A percentile compares a stretch with the other conserved stretches of the same genome.
phyloP scores from a whole-genome alignment of 257 asterid species.

The Rhazya stricta region DNA sequence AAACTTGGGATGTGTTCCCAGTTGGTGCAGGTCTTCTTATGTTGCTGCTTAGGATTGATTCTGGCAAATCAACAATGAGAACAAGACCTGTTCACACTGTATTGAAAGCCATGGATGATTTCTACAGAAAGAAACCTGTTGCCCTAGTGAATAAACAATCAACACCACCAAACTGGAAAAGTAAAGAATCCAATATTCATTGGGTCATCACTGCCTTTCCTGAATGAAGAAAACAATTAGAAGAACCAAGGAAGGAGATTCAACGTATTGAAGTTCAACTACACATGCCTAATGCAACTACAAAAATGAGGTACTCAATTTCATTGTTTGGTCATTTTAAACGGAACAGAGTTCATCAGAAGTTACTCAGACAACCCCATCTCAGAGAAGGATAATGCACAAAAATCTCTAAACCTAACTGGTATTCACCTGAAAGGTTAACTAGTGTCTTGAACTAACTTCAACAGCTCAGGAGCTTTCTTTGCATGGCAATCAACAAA shows the following conservation, averaged over 20 bases:
- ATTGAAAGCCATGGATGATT: no score
- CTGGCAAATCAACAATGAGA: no score
- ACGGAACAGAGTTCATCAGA: not conserved
- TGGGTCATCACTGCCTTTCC: not conserved
- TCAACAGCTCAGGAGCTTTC: slow-evolving; percentile 16
- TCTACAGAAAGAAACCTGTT: not conserved
- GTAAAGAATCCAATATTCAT: not conserved
- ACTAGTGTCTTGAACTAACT: not conserved
- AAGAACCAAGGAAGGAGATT: not conserved
- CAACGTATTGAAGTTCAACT: not conserved
- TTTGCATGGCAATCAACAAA: slow-evolving; percentile 10
- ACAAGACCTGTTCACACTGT: no score
- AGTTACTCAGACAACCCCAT: not conserved
- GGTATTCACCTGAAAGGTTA: not conserved
- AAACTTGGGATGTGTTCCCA: no score
- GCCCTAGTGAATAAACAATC: not conserved
- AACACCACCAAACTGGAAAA: no score
- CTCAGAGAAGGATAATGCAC: not conserved
- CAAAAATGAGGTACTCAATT: not conserved
- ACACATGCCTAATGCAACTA: not conserved
- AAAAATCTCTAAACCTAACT: not conserved
- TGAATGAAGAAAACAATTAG: not conserved
- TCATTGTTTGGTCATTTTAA: not conserved
- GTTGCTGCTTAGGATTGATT: no score
- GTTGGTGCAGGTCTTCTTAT: no score